phyloP scores from a whole-genome alignment of 202 grass and related monocot genomes.

The Bolboschoenoplectus hybrid region DNA sequence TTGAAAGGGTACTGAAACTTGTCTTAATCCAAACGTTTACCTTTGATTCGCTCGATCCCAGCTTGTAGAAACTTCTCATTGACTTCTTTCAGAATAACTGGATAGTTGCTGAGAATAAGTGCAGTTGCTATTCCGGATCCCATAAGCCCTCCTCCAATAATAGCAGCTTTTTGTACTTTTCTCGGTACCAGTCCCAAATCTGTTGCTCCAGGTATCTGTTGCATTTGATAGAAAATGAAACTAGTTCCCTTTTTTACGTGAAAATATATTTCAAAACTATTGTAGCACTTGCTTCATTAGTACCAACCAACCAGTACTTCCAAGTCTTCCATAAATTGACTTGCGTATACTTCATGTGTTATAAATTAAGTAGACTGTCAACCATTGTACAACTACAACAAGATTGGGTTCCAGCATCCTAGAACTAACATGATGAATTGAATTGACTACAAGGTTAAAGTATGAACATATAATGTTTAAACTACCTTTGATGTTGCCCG shows the following conservation, averaged over 20 bases:
- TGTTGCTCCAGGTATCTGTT: constrained; percentile 78
- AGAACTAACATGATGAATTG: constrained; percentile 4
- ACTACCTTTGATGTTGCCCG: constrained; percentile 79
- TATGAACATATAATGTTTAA: neutral
- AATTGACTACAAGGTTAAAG: constrained; percentile 1
- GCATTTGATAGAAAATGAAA: constrained; percentile 36
- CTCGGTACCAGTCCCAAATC: constrained; percentile 72
- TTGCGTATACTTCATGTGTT: constrained; percentile 1
- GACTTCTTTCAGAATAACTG: constrained; percentile 88
- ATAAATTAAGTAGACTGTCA: constrained; percentile 19
- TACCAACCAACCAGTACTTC: neutral
- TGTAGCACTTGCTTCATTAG: neutral
- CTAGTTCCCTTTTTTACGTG: constrained; percentile 28
- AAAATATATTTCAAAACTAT: constrained; percentile 35
- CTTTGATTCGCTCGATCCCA: constrained; percentile 77
- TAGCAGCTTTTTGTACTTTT: constrained; percentile 71
- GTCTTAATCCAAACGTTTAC: constrained; percentile 35
- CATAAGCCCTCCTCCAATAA: constrained; percentile 79
- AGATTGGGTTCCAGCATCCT: neutral
- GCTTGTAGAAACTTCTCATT: constrained; percentile 65
- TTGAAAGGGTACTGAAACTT: neutral
- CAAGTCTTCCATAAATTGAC: constrained; percentile 21
- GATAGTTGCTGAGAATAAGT: constrained; percentile 80
- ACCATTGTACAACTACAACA: constrained; percentile 23
- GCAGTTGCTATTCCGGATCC: constrained; percentile 90